Evolutionary conservation across 2,329 filamentous ascomycete species (phyloP).

Genomic region (Curvularia verruculosa): DNA sequence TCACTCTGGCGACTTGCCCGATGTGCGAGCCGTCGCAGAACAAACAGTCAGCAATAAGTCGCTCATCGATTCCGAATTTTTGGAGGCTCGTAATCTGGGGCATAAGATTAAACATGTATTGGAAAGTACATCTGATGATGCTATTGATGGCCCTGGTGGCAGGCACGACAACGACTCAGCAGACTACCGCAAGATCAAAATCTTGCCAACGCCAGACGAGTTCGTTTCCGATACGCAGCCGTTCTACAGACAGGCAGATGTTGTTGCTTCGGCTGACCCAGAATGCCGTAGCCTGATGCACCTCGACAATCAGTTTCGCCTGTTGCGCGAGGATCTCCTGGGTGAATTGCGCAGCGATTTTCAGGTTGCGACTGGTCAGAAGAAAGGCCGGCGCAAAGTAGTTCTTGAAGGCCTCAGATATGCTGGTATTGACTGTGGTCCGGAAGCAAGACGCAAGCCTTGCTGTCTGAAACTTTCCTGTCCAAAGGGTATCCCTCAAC

Average conservation of each 20-base stretch:
- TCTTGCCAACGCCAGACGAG: slow-evolving; percentile 71
- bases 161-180: slow-evolving; percentile 75
- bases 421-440: slow-evolving; percentile 47
- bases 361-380: slow-evolving; percentile 57
- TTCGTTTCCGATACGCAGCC: slow-evolving; percentile 58
- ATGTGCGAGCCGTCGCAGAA: slow-evolving; percentile 35
- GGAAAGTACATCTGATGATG: slow-evolving; percentile 58
- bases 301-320: slow-evolving; percentile 73
- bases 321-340: slow-evolving; percentile 74
- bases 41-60: slow-evolving; percentile 26
- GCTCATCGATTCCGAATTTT: slow-evolving; percentile 50
- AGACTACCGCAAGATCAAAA: slow-evolving; percentile 65
- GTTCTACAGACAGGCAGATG: slow-evolving; percentile 62
- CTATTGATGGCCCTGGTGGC: slow-evolving; percentile 60
- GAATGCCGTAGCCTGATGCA: slow-evolving; percentile 56
- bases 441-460: slow-evolving; percentile 36
- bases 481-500: slow-evolving; percentile 53
- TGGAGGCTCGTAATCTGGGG: slow-evolving; percentile 61
- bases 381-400: slow-evolving; percentile 52
- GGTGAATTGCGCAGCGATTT: slow-evolving; percentile 68
- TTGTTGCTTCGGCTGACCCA: slow-evolving; percentile 52
- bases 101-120: slow-evolving; percentile 56
- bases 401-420: slow-evolving; percentile 52
- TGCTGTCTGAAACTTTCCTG: slow-evolving; percentile 52
- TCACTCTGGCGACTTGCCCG: slow-evolving; percentile 34